Conservation (phyloP, 768 basidiomycete genomes). For the Piloderma croceum region DNA sequence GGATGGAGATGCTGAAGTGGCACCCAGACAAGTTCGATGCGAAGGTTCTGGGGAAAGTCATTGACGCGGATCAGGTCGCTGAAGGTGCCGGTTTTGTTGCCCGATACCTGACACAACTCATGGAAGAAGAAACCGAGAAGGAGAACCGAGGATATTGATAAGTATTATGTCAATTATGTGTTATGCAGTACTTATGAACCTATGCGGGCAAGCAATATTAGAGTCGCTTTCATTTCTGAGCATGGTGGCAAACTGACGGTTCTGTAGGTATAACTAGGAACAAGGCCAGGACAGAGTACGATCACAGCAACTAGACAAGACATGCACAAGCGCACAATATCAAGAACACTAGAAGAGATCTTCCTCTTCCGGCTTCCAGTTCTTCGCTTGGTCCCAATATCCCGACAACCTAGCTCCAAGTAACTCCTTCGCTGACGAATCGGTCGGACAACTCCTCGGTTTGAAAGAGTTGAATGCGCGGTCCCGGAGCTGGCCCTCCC, state of each 20-base stretch:
- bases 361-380: constrained; percentile 80
- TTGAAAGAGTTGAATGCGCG: constrained; percentile 75
- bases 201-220: too few species aligned
- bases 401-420: constrained; percentile 81
- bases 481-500: constrained; percentile 89
- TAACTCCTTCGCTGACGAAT: constrained; percentile 78
- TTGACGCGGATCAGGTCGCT: constrained; percentile 20
- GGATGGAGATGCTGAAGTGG: constrained; percentile 35
- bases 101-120: constrained; percentile 28
- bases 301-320: too few species aligned
- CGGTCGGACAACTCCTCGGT: constrained; percentile 77
- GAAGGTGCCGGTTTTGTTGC: constrained; percentile 29
- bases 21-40: constrained; percentile 43
- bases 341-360: constrained; percentile 47
- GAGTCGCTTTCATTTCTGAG: too few species aligned
- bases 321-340: too few species aligned
- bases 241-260: too few species aligned
- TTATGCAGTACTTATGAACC: too few species aligned
- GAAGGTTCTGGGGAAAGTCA: constrained; percentile 24
- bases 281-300: too few species aligned
- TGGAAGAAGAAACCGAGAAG: constrained; percentile 14
- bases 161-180: too few species aligned
- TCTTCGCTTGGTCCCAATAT: constrained; percentile 94
- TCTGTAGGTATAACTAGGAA: too few species aligned
- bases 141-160: too few species aligned